These are phyloP conservation scores for Kentomonas sorsogonicus DNA, from an alignment of 208 protist genomes.

Conservation along the genomic window DNA sequence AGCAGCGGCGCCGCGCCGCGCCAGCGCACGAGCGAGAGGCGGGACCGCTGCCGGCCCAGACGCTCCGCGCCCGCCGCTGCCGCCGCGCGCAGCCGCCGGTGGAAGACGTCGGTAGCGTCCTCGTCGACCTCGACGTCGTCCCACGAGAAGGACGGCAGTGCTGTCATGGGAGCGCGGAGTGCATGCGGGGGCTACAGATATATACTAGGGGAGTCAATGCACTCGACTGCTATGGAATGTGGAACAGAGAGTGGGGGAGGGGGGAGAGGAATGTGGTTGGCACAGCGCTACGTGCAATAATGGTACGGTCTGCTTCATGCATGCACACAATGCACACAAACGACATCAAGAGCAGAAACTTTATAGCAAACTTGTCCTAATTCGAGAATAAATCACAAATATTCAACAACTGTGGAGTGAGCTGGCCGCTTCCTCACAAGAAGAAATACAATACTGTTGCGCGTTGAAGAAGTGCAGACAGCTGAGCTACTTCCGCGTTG, in stretches of 20 bases:
- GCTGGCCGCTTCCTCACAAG: no score
- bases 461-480: no score
- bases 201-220: no score
- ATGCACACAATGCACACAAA: background rate
- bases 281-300: background rate
- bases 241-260: background rate
- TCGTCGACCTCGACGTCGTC: slow-evolving; percentile 18
- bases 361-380: no score
- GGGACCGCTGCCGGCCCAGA: no score
- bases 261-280: background rate
- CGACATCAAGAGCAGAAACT: background rate
- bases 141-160: slow-evolving; percentile 16
- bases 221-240: no score
- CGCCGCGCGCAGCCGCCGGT: background rate
- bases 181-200: background rate
- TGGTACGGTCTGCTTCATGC: background rate
- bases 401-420: no score
- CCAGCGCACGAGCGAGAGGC: slow-evolving; percentile 34
- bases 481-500: no score
- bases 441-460: background rate
- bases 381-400: no score
- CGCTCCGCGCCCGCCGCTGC: background rate
- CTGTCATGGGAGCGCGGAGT: slow-evolving; percentile 8
- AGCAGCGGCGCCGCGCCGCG: slow-evolving; percentile 10
- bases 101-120: background rate